Percentiles rank a stretch among this genome's conserved stretches.
Conservation (phyloP, 148 eudicot species). For the Limonium bicolor region DNA sequence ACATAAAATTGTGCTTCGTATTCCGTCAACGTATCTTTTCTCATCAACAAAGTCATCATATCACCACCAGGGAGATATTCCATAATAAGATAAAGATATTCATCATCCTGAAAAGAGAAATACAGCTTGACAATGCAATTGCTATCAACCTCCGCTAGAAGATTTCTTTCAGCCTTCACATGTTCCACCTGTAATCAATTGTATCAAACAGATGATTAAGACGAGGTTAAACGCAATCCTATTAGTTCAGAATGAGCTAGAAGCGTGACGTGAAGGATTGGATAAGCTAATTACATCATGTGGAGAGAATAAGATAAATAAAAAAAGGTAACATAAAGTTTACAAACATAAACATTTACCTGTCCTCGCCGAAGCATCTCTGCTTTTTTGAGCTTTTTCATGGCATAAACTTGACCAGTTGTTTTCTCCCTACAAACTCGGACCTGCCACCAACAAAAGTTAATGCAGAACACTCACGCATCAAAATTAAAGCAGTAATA, state of each 20-base stretch:
- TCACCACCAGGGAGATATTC: conserved; percentile 35
- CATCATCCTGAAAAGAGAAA: conserved; percentile 27
- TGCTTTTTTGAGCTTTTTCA: conserved; percentile 23
- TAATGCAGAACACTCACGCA: no score
- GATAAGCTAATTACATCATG: no score
- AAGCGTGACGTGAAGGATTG: no score
- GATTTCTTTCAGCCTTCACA: conserved; percentile 26
- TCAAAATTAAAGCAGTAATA: no score
- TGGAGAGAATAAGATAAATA: no score
- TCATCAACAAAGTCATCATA: conserved; percentile 31
- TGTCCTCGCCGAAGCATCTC: conserved; percentile 29
- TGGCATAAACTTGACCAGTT: conserved; percentile 17
- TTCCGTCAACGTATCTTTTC: conserved; percentile 24
- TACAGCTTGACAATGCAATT: conserved; percentile 21
- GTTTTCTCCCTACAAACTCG: conserved; percentile 22
- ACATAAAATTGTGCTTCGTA: conserved; percentile 27
- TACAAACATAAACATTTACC: conserved; percentile 5
- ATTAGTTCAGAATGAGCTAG: no score
- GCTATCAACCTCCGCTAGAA: conserved; percentile 28
- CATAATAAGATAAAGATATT: conserved; percentile 25
- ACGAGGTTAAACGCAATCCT: no score
- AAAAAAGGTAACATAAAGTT: no score
- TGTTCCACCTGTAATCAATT: conserved; percentile 18
- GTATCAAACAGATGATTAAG: not conserved
- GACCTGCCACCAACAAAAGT: conserved; percentile 11